Percentiles rank a stretch among this genome's conserved stretches.
These are phyloP conservation scores for Cladophialophora bantiana DNA, from an alignment of 2,329 filamentous ascomycete species.

Conservation along the genomic window DNA sequence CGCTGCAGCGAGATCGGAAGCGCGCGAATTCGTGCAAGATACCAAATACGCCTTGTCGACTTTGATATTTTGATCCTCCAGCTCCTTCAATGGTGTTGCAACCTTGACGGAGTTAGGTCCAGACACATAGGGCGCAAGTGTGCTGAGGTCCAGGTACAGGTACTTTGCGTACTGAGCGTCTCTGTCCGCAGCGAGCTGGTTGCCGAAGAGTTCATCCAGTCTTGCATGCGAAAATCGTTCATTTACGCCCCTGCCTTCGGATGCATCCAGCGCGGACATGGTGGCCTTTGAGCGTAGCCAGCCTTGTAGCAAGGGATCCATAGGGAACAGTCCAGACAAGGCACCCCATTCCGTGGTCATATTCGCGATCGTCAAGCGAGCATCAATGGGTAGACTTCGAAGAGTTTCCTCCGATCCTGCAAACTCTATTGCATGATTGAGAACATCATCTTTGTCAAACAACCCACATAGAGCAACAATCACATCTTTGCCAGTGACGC, in stretches of 20 bases:
- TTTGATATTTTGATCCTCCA: slow-evolving; percentile 76
- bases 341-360: slow-evolving; percentile 48
- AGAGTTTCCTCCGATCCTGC: slow-evolving; percentile 80
- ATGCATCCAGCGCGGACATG: slow-evolving; percentile 62
- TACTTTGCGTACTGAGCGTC: slow-evolving; percentile 83
- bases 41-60: slow-evolving; percentile 87
- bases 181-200: slow-evolving; percentile 73
- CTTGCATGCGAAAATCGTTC: slow-evolving; percentile 73
- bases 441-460: slow-evolving; percentile 84
- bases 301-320: slow-evolving; percentile 72
- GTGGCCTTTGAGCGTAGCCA: slow-evolving; percentile 84
- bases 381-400: slow-evolving; percentile 72
- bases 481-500: slow-evolving; percentile 91
- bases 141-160: slow-evolving; percentile 81
- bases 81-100: slow-evolving; percentile 75
- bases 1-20: slow-evolving; percentile 80
- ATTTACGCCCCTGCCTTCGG: slow-evolving; percentile 55
- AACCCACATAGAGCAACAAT: slow-evolving; percentile 87
- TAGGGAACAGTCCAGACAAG: slow-evolving; percentile 77
- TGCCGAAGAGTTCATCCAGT: slow-evolving; percentile 74
- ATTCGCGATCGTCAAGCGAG: slow-evolving; percentile 66
- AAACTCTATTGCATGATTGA: slow-evolving; percentile 92
- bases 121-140: slow-evolving; percentile 81
- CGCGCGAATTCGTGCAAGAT: slow-evolving; percentile 85
- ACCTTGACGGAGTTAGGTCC: slow-evolving; percentile 93